Conservation (phyloP, 2,329 filamentous ascomycete genomes). For the Aspergillus spinulosporus region DNA sequence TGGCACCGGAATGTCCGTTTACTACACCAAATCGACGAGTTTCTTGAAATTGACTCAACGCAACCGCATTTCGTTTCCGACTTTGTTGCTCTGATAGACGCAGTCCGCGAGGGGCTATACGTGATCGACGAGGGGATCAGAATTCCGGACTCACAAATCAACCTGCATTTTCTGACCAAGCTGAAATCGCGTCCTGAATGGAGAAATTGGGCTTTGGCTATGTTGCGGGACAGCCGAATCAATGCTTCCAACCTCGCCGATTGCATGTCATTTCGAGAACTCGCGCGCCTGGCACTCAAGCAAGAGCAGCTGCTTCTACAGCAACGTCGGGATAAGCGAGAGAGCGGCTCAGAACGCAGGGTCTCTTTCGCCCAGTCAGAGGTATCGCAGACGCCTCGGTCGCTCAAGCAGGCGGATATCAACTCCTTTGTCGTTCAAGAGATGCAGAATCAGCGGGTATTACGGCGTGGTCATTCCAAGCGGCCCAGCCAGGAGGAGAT, state of each 20-base stretch:
- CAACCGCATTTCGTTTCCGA: slow-evolving; percentile 29
- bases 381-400: slow-evolving; percentile 7
- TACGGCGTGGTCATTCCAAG: slow-evolving; percentile 21
- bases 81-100: slow-evolving; percentile 31
- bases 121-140: slow-evolving; percentile 28
- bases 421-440: slow-evolving; percentile 30
- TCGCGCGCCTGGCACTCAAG: slow-evolving; percentile 25
- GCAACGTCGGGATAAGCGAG: background rate
- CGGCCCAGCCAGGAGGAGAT: slow-evolving; percentile 33
- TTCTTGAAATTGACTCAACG: slow-evolving; percentile 29
- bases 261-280: slow-evolving; percentile 26
- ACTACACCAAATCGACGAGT: slow-evolving; percentile 31
- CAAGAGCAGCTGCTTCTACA: slow-evolving; percentile 21
- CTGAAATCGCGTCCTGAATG: slow-evolving; percentile 28
- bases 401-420: slow-evolving; percentile 29
- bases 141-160: slow-evolving; percentile 29
- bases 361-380: background rate
- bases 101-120: slow-evolving; percentile 29
- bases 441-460: slow-evolving; percentile 21
- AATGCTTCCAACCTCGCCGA: slow-evolving; percentile 21
- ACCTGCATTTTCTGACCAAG: slow-evolving; percentile 29
- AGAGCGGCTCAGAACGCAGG: slow-evolving; percentile 2
- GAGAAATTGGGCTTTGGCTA: slow-evolving; percentile 27
- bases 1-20: slow-evolving; percentile 30
- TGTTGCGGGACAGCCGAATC: slow-evolving; percentile 29